phyloP scores from a whole-genome alignment of 345 rosid species.

The Lenwebbia sp. region DNA sequence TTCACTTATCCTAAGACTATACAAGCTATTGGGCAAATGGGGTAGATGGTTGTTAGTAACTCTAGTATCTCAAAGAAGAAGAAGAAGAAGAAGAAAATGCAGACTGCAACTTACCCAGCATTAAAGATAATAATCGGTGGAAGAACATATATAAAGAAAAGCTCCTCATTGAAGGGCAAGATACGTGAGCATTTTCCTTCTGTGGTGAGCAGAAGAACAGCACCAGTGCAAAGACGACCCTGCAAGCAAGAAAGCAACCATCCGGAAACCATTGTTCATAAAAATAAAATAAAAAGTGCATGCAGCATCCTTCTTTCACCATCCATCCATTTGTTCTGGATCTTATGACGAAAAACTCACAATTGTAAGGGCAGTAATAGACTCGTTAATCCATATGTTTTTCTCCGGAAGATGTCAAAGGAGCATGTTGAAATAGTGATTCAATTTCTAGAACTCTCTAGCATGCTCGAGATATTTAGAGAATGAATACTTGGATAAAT shows the following conservation, averaged over 20 bases:
- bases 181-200: slow-evolving; percentile 54
- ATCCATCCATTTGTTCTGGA: neutral
- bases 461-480: too few species aligned
- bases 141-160: slow-evolving; percentile 78
- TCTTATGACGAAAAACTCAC: slow-evolving; percentile 26
- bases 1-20: neutral
- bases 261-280: neutral
- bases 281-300: neutral
- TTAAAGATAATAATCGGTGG: slow-evolving; percentile 82
- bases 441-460: too few species aligned
- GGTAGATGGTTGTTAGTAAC: neutral
- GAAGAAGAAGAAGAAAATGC: neutral
- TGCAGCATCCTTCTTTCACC: neutral
- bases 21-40: neutral
- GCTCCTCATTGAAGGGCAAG: slow-evolving; percentile 57
- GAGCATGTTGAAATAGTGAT: too few species aligned
- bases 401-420: slow-evolving; percentile 58
- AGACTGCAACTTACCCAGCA: slow-evolving; percentile 52
- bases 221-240: slow-evolving; percentile 58
- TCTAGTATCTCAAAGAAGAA: neutral
- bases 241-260: slow-evolving; percentile 10
- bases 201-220: slow-evolving; percentile 40
- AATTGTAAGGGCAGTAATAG: slow-evolving; percentile 56
- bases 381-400: slow-evolving; percentile 68
- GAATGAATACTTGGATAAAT: too few species aligned